Percentiles rank a stretch among this genome's conserved stretches.
Evolutionary conservation across 1,139 yeast species (phyloP).

Genomic region (Candida gigantensis): DNA sequence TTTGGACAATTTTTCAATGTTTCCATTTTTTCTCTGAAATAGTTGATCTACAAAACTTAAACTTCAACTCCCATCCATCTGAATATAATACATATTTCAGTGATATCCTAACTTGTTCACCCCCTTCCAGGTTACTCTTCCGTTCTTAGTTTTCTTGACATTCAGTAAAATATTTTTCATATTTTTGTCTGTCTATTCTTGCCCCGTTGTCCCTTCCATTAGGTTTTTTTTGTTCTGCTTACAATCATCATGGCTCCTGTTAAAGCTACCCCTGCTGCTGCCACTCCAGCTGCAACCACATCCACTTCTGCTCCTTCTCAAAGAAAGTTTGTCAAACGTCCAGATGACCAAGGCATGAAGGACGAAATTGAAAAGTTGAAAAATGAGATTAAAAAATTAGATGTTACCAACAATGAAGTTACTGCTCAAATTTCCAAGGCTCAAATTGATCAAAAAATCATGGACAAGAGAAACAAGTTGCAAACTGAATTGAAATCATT

Average conservation of each 20-base stretch:
- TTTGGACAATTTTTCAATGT: slow-evolving; percentile 1
- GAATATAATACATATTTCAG: too few species aligned
- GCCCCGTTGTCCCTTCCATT: slow-evolving; percentile 3
- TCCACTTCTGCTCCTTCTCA: slow-evolving; percentile 13
- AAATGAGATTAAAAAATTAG: slow-evolving; percentile 71
- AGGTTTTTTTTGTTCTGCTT: slow-evolving; percentile 1
- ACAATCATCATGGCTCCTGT: slow-evolving; percentile 9
- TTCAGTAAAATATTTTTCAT: too few species aligned
- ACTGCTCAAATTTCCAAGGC: slow-evolving; percentile 45
- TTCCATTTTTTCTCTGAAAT: too few species aligned
- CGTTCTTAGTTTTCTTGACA: neutral
- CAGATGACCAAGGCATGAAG: slow-evolving; percentile 68
- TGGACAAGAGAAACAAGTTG: slow-evolving; percentile 63
- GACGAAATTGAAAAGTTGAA: slow-evolving; percentile 60
- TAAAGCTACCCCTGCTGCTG: slow-evolving; percentile 6
- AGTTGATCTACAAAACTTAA: too few species aligned
- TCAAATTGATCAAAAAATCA: slow-evolving; percentile 42
- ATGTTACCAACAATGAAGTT: slow-evolving; percentile 46
- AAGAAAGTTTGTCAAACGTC: slow-evolving; percentile 64
- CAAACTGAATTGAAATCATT: slow-evolving; percentile 66
- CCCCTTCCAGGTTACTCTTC: too few species aligned
- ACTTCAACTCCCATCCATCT: neutral
- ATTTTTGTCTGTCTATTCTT: neutral
- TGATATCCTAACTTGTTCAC: too few species aligned
- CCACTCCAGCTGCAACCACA: slow-evolving; percentile 8